Base-by-base conservation (phyloP, 768 basidiomycete species). In the Chiua virens region DNA sequence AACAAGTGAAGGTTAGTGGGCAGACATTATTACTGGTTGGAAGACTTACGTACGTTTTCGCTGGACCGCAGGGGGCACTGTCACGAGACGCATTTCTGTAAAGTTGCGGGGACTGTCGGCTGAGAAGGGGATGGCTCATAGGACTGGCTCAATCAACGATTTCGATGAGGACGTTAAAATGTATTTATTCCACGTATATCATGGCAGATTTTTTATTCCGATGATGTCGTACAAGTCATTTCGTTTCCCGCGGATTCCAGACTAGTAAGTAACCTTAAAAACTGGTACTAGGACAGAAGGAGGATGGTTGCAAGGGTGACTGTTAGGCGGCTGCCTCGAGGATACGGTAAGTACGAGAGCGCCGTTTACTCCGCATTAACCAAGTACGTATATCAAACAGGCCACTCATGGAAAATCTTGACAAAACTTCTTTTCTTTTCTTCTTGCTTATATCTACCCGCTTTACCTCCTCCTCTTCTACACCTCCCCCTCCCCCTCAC, bases 1-100 rank as follows among this genome's bases (percentile, higher is more conserved):
- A 92, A 62, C 79, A 89, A 66, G 88, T 98, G 61, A 89, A 89
- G 81, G 89, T 89, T 56, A 51, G 83, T 73, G 47, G 44, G 55
- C 36, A 4, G 2, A 42, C 18, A 13, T 13, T 39, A 45, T n/a
- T 44, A 51, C 21, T 46, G 36, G 20, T 23, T 27, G 42, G 47
- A 8, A 50, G 54, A 45, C 62, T 69, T 58, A 71, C 63, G 56
- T 68, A 55, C 53, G 18, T 15, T 50, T 53, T 52, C 10, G 35
- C 47, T 55, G 52, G 45, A 47, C 55, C 42, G 21, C 60, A 85
- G 81, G 71, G 66, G 28, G 79, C 72, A 23, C 63, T 83, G 52
- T 66, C 78, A 50, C 75, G 76, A 60, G 81, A 84, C 21, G 82
- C 82, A 8, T 83, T 80, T 61, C 54, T 82, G 57, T 80, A 69